phyloP scores from a whole-genome alignment of 2,329 filamentous ascomycete genomes.

The Cordyceps militaris region DNA sequence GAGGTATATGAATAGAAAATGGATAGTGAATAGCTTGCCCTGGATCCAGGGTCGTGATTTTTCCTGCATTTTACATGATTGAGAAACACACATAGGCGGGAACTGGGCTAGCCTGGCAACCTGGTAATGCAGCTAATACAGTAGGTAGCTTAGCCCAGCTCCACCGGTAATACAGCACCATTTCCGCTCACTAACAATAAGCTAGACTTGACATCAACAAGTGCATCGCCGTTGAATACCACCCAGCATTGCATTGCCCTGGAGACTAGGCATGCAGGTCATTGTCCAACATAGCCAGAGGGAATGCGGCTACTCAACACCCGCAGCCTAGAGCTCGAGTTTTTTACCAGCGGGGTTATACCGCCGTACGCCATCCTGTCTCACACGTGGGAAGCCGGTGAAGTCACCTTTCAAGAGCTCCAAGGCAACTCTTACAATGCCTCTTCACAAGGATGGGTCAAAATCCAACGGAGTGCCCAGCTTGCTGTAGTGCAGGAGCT shows the following conservation, averaged over 20 bases:
- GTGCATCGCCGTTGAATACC: neutral
- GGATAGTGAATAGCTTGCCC: neutral
- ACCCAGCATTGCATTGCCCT: neutral
- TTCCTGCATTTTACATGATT: neutral
- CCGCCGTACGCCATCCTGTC: constrained; percentile 22
- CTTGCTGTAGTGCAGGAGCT: constrained; percentile 11
- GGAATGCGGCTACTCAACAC: constrained; percentile 14
- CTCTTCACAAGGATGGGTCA: neutral
- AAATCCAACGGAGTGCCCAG: neutral
- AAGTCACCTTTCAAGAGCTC: neutral
- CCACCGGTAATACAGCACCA: neutral
- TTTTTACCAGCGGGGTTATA: constrained; percentile 12
- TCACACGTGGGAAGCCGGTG: constrained; percentile 18
- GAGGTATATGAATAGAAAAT: constrained; percentile 3
- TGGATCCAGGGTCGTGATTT: neutral
- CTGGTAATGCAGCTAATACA: neutral
- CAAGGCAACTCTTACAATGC: neutral
- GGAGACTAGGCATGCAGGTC: neutral
- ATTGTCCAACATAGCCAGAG: neutral
- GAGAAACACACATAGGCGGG: too few species aligned
- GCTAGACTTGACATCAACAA: neutral
- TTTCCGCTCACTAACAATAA: neutral
- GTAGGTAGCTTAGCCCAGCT: neutral
- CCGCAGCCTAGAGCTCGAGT: neutral
- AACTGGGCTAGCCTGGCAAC: too few species aligned